These are phyloP conservation scores for Dichotomopilus funicola DNA, from an alignment of 2,329 filamentous ascomycete genomes.

Conservation along the genomic window DNA sequence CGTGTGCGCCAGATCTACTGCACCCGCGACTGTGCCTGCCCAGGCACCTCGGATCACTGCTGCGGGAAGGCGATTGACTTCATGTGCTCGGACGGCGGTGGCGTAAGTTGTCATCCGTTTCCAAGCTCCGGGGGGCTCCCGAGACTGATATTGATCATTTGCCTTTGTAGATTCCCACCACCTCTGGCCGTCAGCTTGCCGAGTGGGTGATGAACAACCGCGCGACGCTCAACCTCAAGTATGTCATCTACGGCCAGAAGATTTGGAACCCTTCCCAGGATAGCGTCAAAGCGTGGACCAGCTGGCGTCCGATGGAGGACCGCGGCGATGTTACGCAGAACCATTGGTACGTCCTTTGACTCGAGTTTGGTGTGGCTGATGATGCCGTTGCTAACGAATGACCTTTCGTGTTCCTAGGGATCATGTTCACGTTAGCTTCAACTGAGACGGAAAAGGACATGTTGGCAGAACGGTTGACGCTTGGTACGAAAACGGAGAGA, in stretches of 20 bases:
- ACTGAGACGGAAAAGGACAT: conserved; percentile 6
- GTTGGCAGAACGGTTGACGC: no score
- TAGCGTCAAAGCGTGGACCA: conserved; percentile 33
- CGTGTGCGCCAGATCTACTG: conserved; percentile 32
- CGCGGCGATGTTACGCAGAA: conserved; percentile 36
- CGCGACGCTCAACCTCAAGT: conserved; percentile 36
- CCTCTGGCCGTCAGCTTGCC: conserved; percentile 38
- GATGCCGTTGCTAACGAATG: not conserved
- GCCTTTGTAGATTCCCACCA: conserved; percentile 25
- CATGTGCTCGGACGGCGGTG: conserved; percentile 34
- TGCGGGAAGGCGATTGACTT: conserved; percentile 34
- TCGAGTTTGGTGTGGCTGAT: not conserved
- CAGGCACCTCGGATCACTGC: conserved; percentile 32
- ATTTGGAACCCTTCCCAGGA: conserved; percentile 39
- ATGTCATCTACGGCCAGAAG: conserved; percentile 45
- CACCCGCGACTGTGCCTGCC: conserved; percentile 29
- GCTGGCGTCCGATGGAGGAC: conserved; percentile 39
- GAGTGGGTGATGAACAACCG: conserved; percentile 44
- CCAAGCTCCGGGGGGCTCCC: not conserved
- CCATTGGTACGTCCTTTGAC: conserved; percentile 32
- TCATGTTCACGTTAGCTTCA: conserved; percentile 28
- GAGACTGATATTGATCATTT: not conserved
- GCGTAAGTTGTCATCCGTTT: conserved; percentile 27
- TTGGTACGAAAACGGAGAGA: no score
- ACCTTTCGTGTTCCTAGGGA: not conserved